Base-by-base conservation (phyloP, 192 early-diverging fungal species). In the Coemansia sp. region DNA sequence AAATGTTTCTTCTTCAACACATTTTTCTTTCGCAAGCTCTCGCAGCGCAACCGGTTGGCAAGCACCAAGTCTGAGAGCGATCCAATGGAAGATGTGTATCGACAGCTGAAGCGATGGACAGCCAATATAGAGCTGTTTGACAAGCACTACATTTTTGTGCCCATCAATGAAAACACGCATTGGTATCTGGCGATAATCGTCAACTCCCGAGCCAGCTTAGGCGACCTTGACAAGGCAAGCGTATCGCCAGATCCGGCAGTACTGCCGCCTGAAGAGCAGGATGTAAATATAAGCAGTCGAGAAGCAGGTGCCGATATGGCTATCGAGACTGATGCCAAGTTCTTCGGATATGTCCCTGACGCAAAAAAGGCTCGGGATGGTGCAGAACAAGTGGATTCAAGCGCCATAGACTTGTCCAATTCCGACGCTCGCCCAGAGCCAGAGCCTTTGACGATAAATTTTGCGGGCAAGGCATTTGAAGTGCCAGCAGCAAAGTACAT, bases 81-180 rank as follows among this genome's bases (percentile, higher is more conserved):
- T 55, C 62, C 81, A 67, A 28, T 61, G 45, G 18, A 57, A 20
- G 18, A 53, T 19, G 71, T 83, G 58, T 90, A 90, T 55, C 77
- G 78, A 31, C 68, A 78, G 28, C 86, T 96, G 18, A 84, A 86
- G 66, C 83, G 80, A 63, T 93, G 90, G 89, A 93, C 90, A 2
- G 71, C 84, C 37, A 85, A 73, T 16, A 76, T 91, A 23, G 81
- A 92, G 59, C 58, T 96, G 6, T 92, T 96, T 61, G 63, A 68
- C 4, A 90, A 87, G 55, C 80, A 81, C 33, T 90, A 84, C 57
- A 76, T 93, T 37, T 80, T 96, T 62, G 78, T 96, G 12, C 93
- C 93, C 11, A 90, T 96, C 61, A 87, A 93, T 67, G 91, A 96
- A 67, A 83, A 88, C 82, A 75, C 88, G 38, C 94, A 96, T 53